Evolutionary conservation across 176 grass and related monocot species (phyloP), one percentile per base, ranked within the genome.

Genomic region (Cenchrus americanus): DNA sequence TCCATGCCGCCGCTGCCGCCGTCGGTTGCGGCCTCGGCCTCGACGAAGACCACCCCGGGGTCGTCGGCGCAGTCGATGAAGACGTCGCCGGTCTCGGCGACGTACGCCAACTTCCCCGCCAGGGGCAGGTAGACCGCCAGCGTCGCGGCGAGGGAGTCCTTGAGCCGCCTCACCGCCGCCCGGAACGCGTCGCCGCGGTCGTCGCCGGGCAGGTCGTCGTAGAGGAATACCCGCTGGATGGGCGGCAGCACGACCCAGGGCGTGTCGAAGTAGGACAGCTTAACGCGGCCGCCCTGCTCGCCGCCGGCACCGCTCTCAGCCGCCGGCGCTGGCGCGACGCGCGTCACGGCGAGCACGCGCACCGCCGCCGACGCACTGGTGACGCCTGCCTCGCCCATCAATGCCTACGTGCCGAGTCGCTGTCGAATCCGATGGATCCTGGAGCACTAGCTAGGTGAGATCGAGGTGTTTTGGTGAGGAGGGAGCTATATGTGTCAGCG

Each of bases 201-300:
- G 54, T 1, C 15, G 51, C 19, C 19, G 7, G 43, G 30, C 64
- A 62, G 54, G 10, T 86, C 67, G 84, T 79, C 7, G 42, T 44
- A 86, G 0, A 80, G 55, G 57, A 73, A 80, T 14, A 80, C 26
- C 21, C 66, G 67, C 76, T 80, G 80, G 58, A 83, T 64, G 13
- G 80, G 65, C 21, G 79, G 64, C 2, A 62, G 54, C 27, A 26
- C 55, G 32, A 82, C 30, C 80, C 73, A 82, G 8, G 64, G 62
- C 5, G 34, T 0, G 80, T 88, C 80, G 24, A 88, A 88, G 63
- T 80, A 48, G 48, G 76, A 87, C 17, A 89, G 88, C 71, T 49
- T 65, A 8, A 89, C 67, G 14, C 14, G 67, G 8, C 1, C 32
- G 3, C 5, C 42, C 2, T 37, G 32, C 32, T 34, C 57, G 48